phyloP scores from a whole-genome alignment of 2,329 filamentous ascomycete species.

The Penicillium psychrosexuale region DNA sequence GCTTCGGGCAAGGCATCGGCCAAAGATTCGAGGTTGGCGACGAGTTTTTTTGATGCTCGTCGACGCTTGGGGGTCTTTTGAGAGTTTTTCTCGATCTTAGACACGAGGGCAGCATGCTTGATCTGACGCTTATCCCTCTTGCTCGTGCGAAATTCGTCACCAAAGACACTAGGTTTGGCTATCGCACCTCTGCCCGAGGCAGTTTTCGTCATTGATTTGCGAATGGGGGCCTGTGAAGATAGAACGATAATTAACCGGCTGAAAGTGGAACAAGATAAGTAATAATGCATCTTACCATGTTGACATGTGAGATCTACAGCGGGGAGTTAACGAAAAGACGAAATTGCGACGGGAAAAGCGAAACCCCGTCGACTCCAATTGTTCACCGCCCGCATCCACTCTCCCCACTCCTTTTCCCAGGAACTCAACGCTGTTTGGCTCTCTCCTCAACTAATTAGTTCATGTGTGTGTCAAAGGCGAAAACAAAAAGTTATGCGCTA shows the following conservation, averaged over 20 bases:
- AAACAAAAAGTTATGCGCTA: background rate
- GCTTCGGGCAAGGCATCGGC: constrained; percentile 74
- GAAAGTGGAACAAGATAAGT: constrained; percentile 10
- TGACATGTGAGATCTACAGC: constrained; percentile 12
- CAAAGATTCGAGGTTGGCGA: constrained; percentile 69
- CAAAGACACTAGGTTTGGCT: constrained; percentile 16
- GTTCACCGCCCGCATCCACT: constrained; percentile 7
- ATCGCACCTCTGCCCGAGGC: constrained; percentile 17
- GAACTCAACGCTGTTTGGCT: constrained; percentile 18
- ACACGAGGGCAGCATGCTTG: constrained; percentile 76
- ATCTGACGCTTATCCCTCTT: constrained; percentile 83
- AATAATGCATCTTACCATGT: constrained; percentile 7
- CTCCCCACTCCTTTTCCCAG: constrained; percentile 10
- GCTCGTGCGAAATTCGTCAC: constrained; percentile 59
- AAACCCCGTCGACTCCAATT: constrained; percentile 3
- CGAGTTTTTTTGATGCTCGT: constrained; percentile 72
- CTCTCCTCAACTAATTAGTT: background rate
- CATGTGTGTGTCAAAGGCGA: background rate
- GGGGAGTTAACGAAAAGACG: background rate
- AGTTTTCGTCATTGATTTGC: constrained; percentile 15
- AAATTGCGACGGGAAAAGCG: constrained; percentile 8
- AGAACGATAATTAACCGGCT: constrained; percentile 14
- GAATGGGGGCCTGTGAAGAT: constrained; percentile 28
- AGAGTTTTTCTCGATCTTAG: constrained; percentile 65
- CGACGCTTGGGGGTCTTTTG: constrained; percentile 60